Conservation (phyloP, 1,139 yeast species). For the Scheffersomyces titani region DNA sequence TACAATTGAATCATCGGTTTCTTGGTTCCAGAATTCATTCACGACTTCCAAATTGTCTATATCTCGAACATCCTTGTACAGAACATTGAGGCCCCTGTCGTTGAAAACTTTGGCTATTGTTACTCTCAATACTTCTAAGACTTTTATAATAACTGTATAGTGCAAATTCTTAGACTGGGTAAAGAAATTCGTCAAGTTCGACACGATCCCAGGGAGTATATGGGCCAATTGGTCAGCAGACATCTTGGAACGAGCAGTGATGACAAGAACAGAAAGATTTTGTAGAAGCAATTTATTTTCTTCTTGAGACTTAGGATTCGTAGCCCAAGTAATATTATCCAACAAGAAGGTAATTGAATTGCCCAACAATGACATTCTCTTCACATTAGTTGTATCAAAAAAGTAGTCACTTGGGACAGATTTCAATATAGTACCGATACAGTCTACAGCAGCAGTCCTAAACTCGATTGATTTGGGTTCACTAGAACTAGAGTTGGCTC, state of each 20-base stretch:
- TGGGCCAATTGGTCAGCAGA: slow-evolving; percentile 34
- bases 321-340: slow-evolving; percentile 13
- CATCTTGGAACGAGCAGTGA: slow-evolving; percentile 16
- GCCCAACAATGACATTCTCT: slow-evolving; percentile 28
- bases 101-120: slow-evolving; percentile 33
- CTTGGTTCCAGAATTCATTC: slow-evolving; percentile 19
- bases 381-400: slow-evolving; percentile 8
- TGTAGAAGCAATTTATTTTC: slow-evolving; percentile 13
- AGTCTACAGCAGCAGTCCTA: slow-evolving; percentile 17
- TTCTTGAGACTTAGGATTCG: slow-evolving; percentile 17
- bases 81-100: slow-evolving; percentile 25
- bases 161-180: slow-evolving; percentile 25
- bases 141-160: slow-evolving; percentile 20
- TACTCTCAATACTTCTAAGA: slow-evolving; percentile 22
- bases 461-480: slow-evolving; percentile 17
- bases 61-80: background rate
- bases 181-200: slow-evolving; percentile 32
- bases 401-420: slow-evolving; percentile 25
- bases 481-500: slow-evolving; percentile 7
- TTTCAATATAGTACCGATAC: slow-evolving; percentile 17
- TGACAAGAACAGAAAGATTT: slow-evolving; percentile 15
- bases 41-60: slow-evolving; percentile 14
- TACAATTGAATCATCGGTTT: slow-evolving; percentile 6
- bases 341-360: slow-evolving; percentile 25
- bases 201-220: slow-evolving; percentile 43